Evolutionary conservation across 257 asterid species (phyloP).

Genomic region (Salvia rosmarinus): DNA sequence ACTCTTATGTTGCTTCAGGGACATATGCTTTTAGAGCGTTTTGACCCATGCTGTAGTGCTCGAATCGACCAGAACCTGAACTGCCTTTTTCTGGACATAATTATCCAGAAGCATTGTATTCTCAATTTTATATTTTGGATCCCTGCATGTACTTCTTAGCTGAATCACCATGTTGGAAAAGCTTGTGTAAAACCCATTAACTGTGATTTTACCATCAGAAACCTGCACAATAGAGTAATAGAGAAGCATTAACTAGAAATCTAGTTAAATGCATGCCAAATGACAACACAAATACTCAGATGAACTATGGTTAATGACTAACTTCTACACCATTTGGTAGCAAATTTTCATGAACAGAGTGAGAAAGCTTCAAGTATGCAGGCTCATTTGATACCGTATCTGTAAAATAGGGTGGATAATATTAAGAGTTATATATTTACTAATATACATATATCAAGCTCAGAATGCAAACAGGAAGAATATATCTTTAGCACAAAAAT

Average conservation of each 20-base stretch:
- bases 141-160: constrained; percentile 79
- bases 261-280: not conserved
- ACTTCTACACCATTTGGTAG: constrained; percentile 57
- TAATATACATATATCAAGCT: constrained; percentile 5
- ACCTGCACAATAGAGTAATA: constrained; percentile 41
- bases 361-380: constrained; percentile 71
- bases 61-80: constrained; percentile 35
- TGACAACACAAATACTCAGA: constrained; percentile 16
- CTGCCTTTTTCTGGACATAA: constrained; percentile 55
- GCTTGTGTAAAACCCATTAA: constrained; percentile 69
- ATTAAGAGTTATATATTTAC: not conserved
- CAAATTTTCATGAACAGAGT: constrained; percentile 62
- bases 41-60: constrained; percentile 52
- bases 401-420: constrained; percentile 30
- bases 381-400: constrained; percentile 58
- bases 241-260: constrained; percentile 10
- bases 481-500: constrained; percentile 9
- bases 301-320: constrained; percentile 18
- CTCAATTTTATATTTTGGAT: constrained; percentile 71
- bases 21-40: constrained; percentile 81
- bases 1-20: constrained; percentile 68
- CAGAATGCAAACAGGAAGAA: constrained; percentile 1
- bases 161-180: constrained; percentile 80
- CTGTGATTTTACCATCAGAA: constrained; percentile 45
- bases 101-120: constrained; percentile 84